Evolutionary conservation across 2,329 filamentous ascomycete species (phyloP), one percentile per base, ranked within the genome.

Genomic region (Aspergillus niger): DNA sequence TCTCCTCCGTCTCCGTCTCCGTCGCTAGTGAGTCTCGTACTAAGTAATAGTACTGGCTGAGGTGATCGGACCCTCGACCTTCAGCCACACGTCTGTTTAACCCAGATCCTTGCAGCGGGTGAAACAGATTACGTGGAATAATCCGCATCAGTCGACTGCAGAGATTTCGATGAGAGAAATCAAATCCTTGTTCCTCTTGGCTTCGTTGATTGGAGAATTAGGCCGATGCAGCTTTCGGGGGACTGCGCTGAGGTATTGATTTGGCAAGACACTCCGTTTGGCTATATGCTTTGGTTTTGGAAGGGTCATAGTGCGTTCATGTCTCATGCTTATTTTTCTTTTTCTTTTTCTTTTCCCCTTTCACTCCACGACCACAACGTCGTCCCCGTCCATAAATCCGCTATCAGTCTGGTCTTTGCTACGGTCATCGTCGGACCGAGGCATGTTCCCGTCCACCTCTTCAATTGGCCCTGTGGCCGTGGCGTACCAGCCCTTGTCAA

Each of bases 401-500:
- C 67, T 66, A 32, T 67, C 67, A 13, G 63, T 24, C 52, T 62
- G 51, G 20, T 58, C n/a, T 22, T 65, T 50, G 43, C 52, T 43
- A 38, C 55, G 51, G 53, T 36, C 53, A 49, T 54, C 60, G 51
- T 63, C 51, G 61, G 62, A 57, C 60, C 58, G 59, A 63, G 64
- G 55, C 41, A 59, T 48, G 60, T 65, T 56, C 57, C 60, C 56
- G n/a, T 59, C 58, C 22, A 61, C 60, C 57, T 65, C 62, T 58
- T 71, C 64, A 30, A 58, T 54, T 28, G 66, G 65, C 13, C 57
- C 63, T 17, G 64, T 70, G 26, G 74, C 70, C 47, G 69, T 68
- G 41, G 65, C 65, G 62, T 78, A 78, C 77, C 77, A 79, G 36
- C 71, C 69, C 61, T 68, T 69, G 67, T 79, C 76, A 50, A 81